These are phyloP conservation scores for Margaritispora aquatica DNA, from an alignment of 495 filamentous ascomycete genomes.

Conservation along the genomic window DNA sequence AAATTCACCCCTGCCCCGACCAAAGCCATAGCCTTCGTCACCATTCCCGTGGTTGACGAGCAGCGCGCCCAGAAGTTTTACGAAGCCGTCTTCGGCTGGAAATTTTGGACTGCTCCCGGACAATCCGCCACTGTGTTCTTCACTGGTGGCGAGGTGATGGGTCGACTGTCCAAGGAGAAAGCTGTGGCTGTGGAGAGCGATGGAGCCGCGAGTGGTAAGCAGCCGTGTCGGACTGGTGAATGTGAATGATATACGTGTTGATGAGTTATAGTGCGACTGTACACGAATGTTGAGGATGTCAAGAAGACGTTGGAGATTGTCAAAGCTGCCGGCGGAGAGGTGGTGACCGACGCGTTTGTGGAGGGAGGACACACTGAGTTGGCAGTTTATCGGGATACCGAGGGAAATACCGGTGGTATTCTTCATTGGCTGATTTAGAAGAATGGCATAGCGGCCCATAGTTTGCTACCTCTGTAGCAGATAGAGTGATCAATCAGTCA, in stretches of 20 bases:
- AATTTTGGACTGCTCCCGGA: neutral
- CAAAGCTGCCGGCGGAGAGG: neutral
- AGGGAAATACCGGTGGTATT: conserved; percentile 2
- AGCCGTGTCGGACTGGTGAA: no score
- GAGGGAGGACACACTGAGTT: conserved; percentile 1
- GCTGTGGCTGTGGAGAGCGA: neutral
- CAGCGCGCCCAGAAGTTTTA: neutral
- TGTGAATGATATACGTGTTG: no score
- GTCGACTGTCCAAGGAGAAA: neutral
- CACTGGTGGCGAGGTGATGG: neutral
- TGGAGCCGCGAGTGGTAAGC: neutral
- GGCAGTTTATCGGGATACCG: conserved; percentile 1
- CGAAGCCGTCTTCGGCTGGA: neutral
- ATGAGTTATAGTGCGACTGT: neutral
- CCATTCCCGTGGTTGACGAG: neutral
- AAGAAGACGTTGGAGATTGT: conserved; percentile 4
- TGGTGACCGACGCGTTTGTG: neutral
- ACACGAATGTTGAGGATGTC: conserved; percentile 3
- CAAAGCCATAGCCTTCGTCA: neutral
- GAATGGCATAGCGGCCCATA: no score
- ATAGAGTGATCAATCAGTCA: no score
- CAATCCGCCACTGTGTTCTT: neutral
- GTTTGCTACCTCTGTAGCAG: no score
- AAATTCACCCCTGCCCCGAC: neutral
- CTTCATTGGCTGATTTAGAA: neutral